Conservation (phyloP, 1,139 yeast species). For the Debaryomycetaceae sp. region DNA sequence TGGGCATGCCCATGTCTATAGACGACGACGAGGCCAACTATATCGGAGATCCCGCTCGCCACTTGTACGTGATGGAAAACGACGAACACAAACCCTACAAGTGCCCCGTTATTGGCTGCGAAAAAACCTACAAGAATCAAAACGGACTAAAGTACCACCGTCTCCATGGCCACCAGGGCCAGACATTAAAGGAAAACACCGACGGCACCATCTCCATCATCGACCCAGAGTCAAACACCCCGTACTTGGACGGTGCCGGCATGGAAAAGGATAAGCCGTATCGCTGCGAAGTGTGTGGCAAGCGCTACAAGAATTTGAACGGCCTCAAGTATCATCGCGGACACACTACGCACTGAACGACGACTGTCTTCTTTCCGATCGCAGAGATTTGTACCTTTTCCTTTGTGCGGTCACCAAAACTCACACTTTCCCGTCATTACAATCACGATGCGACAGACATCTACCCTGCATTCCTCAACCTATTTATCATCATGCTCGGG, state of each 20-base stretch:
- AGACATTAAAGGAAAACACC: constrained; percentile 77
- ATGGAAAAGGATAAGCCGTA: constrained; percentile 97
- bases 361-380: too few species aligned
- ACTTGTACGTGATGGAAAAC: constrained; percentile 81
- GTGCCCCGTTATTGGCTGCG: constrained; percentile 98
- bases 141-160: constrained; percentile 95
- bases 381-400: too few species aligned
- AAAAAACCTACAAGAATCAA: constrained; percentile 93
- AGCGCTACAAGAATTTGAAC: constrained; percentile 88
- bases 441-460: neutral
- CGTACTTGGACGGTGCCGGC: constrained; percentile 85
- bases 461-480: neutral
- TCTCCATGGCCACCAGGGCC: constrained; percentile 95
- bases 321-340: constrained; percentile 97
- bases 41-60: constrained; percentile 89
- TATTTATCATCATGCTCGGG: neutral
- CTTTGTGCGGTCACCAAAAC: too few species aligned
- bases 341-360: constrained; percentile 88
- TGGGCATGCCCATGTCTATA: constrained; percentile 21
- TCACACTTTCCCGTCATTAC: too few species aligned
- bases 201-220: constrained; percentile 90
- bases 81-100: constrained; percentile 92
- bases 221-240: constrained; percentile 86
- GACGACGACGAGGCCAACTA: constrained; percentile 44
- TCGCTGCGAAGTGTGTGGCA: constrained; percentile 96